Evolutionary conservation across 2,329 filamentous ascomycete species (phyloP), one percentile per base, ranked within the genome.

Genomic region (Talaromyces sp.): DNA sequence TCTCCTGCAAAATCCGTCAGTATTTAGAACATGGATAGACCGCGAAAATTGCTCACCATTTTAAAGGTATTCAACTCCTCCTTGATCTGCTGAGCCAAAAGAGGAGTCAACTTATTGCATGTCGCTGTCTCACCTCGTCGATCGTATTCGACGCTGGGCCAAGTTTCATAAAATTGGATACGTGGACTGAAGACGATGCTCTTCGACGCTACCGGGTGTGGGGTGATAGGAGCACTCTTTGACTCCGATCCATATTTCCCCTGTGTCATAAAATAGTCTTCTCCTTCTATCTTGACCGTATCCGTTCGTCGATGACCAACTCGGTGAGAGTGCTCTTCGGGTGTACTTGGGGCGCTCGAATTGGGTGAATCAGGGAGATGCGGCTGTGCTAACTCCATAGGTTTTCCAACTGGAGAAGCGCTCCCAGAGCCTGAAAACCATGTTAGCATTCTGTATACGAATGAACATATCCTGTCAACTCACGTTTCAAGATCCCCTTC

Each of bases 11-110:
- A n/a, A 17, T 15, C 45, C 39, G 66, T 84, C 73, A 83, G 79
- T 64, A 36, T 61, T 64, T 57, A 54, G 56, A 5, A 13, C 22
- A 36, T 51, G 28, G n/a, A 13, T 1, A 46, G 2, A 41, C 1
- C 45, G 33, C 2, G 43, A n/a, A 36, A 28, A 8, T n/a, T 19
- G 76, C 86, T 62, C 79, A 94, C 91, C 94, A 99, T 99, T 76
- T 99, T 99, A 82, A 99, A 99, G 66, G 87, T 95, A 78, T 99
- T 99, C 66, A 99, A 84, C 78, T 99, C 94, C 78, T 99, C 94
- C 78, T 97, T 97, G 78, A 99, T 99, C 75, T 99, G 94, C 77
- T 99, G 94, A 46, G 94, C 94, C 63, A 99, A 84, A 83, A 97
- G 92, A 11, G 94, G 94, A 51, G 94, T 99, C 65, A 99, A 81